phyloP scores from a whole-genome alignment of 163 green algal genomes.

The Scenedesmus sp. region DNA sequence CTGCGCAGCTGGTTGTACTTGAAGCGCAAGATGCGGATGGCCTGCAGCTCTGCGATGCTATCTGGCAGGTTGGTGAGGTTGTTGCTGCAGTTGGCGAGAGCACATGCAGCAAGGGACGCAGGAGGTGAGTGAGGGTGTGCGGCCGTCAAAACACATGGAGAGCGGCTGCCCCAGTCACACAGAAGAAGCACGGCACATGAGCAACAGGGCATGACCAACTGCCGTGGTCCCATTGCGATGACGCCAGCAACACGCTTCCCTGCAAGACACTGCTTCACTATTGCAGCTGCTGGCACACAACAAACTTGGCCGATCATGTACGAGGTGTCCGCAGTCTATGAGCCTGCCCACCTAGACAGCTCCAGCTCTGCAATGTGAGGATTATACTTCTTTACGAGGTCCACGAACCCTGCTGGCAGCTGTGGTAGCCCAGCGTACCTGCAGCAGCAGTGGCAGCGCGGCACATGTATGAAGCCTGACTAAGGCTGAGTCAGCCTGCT shows the following conservation, averaged over 20 bases:
- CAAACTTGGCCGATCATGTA: too few species aligned
- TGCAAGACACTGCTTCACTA: background rate
- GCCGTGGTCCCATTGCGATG: too few species aligned
- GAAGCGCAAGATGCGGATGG: slow-evolving; percentile 70
- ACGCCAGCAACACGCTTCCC: too few species aligned
- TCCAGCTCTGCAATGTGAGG: slow-evolving; percentile 80
- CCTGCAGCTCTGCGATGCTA: slow-evolving; percentile 68
- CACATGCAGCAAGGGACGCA: background rate
- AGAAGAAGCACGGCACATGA: too few species aligned
- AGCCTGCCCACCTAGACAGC: slow-evolving; percentile 71
- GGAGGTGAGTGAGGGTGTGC: too few species aligned
- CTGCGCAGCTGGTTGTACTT: slow-evolving; percentile 83
- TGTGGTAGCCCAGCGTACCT: slow-evolving; percentile 72
- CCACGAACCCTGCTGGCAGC: slow-evolving; percentile 69
- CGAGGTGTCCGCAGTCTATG: background rate
- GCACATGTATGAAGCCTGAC: background rate
- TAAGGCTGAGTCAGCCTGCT: background rate
- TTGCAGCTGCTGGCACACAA: background rate
- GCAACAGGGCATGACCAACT: too few species aligned
- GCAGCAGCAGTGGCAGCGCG: background rate
- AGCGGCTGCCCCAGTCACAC: too few species aligned
- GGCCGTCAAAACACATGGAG: too few species aligned
- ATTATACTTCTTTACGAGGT: slow-evolving; percentile 75
- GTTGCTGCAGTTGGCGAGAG: slow-evolving; percentile 65
- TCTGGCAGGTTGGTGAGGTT: slow-evolving; percentile 76